phyloP scores from a whole-genome alignment of 306 rosid genomes.

The Bauhinia variegata region DNA sequence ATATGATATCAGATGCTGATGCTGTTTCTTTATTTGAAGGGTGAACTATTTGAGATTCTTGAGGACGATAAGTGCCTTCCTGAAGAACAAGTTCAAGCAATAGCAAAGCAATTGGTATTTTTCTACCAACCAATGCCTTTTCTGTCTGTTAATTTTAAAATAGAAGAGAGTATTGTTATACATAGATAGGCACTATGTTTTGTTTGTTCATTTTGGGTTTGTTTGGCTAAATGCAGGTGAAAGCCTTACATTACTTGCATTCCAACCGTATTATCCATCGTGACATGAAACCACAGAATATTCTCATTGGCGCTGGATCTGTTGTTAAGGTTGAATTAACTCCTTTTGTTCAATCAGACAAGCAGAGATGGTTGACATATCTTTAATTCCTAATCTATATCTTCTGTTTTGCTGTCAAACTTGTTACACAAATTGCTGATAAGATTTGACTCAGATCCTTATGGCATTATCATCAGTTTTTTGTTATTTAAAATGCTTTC shows the following conservation, averaged over 20 bases:
- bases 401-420: not conserved
- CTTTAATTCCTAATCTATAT: not conserved
- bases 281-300: constrained; percentile 99
- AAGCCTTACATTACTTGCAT: constrained; percentile 90
- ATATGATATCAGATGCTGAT: constrained; percentile 25
- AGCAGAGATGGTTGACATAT: not conserved
- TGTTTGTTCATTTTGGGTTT: not conserved
- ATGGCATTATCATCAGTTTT: not conserved
- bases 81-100: constrained; percentile 98
- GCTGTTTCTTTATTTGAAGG: constrained; percentile 52
- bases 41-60: constrained; percentile 97
- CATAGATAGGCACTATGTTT: constrained; percentile 1
- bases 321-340: constrained; percentile 75
- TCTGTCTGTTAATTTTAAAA: constrained; percentile 1
- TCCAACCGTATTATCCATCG: constrained; percentile 97
- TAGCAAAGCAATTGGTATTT: constrained; percentile 95
- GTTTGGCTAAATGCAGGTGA: constrained; percentile 57
- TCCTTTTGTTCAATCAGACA: constrained; percentile 5
- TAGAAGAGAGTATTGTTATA: constrained; percentile 13
- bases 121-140: constrained; percentile 10
- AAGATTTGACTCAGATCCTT: not conserved
- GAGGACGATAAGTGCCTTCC: constrained; percentile 99
- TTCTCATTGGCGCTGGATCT: constrained; percentile 95
- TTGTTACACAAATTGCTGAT: not conserved
- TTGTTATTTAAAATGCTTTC: not conserved